Base-by-base conservation (phyloP, 1,284 basidiomycete genomes). In the Leccinum subatratum region DNA sequence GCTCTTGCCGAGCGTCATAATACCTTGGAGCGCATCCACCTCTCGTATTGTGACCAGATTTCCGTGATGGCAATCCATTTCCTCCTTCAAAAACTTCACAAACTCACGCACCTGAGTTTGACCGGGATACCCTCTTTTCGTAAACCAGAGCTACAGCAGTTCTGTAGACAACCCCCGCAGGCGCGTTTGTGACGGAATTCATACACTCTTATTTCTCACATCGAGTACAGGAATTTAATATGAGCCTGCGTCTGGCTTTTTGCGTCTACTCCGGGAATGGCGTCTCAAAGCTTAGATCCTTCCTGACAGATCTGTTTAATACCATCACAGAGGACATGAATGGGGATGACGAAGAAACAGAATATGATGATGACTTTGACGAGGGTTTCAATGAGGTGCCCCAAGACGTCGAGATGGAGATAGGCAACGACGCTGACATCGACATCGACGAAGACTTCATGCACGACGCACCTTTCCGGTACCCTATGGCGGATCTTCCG, bases 31-130 rank as follows among this genome's bases (percentile, higher is more conserved):
- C 89, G 97, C 42, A 94, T 99, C 37, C 97, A 99, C 77, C 82
- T 99, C 28, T 97, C 95, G 2, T 99, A 98, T 77, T 99, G 97
- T 79, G 94, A 98, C 74, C 94, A 97, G 72, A 92, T 99, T 68
- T 89, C 92, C 5, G 93, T 98, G 68, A 86, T 91, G 77, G 95
- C 95, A 14, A 88, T 99, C 63, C 93, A 96, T 72, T 94, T 91
- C 78, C 85, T 99, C 48, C 84, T 99, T 61, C 91, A 94, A 76
- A 88, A 92, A 72, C 84, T 99, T 20, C 86, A 88, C 70, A 92
- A 94, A 70, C 82, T 99, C 45, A 98, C 94, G 4, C 97, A 99
- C 79, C 83, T 99, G 60, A 97, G 94, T 77, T 80, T 99, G 70
- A 98, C 97, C 12, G 97, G 96, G n/a, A 92, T 99, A 34, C 90